Conservation (phyloP, 2,329 filamentous ascomycete species). For the Endoconidiophora polonica region DNA sequence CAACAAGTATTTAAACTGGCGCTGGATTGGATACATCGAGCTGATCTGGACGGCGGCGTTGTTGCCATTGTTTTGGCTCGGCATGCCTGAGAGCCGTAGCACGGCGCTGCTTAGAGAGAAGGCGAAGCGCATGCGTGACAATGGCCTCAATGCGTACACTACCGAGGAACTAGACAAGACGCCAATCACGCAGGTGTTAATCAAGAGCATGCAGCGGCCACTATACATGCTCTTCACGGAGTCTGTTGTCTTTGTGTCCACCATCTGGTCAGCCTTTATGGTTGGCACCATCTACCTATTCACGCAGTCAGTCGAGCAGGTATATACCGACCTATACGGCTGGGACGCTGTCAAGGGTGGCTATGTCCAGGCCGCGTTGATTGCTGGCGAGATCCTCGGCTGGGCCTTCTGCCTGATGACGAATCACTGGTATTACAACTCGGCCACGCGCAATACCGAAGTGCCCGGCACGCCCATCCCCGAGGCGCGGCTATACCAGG, state of each 20-base stretch:
- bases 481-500: slow-evolving; percentile 11
- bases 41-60: slow-evolving; percentile 27
- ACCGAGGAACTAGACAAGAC: slow-evolving; percentile 9
- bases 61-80: slow-evolving; percentile 20
- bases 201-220: slow-evolving; percentile 10
- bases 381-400: slow-evolving; percentile 13
- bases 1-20: slow-evolving; percentile 18
- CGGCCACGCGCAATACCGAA: slow-evolving; percentile 22
- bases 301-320: slow-evolving; percentile 16
- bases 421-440: slow-evolving; percentile 24
- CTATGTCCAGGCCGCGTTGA: slow-evolving; percentile 9
- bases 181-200: slow-evolving; percentile 3
- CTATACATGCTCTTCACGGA: slow-evolving; percentile 22
- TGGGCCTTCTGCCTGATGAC: slow-evolving; percentile 13
- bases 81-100: slow-evolving; percentile 9
- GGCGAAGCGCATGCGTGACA: slow-evolving; percentile 5
- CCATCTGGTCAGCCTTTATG: slow-evolving; percentile 25
- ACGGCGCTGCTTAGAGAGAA: slow-evolving; percentile 6
- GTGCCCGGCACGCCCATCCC: slow-evolving; percentile 19
- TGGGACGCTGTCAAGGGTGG: slow-evolving; percentile 13
- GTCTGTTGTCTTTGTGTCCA: slow-evolving; percentile 29
- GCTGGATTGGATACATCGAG: slow-evolving; percentile 22
- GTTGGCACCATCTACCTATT: slow-evolving; percentile 17
- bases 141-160: slow-evolving; percentile 7
- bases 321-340: slow-evolving; percentile 15